Base-by-base conservation (phyloP, 306 rosid species). In the Cucurbita ficifolia region DNA sequence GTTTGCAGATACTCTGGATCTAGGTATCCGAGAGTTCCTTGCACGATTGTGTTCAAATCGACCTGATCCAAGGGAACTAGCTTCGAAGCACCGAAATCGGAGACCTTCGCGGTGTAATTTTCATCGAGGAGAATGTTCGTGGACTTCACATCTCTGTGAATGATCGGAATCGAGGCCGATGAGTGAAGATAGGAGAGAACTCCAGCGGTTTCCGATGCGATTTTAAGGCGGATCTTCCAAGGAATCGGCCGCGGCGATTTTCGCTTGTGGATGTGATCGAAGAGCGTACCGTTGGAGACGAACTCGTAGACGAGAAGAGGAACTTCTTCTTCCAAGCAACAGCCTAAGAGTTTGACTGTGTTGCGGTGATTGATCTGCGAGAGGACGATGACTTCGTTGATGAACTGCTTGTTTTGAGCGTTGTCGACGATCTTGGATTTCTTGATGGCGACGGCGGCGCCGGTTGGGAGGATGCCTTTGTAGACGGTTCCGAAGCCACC, bases 251-350 rank as follows among this genome's bases (percentile, higher is more conserved):
- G 6, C 22, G 5, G 43, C 24, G 40, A 48, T 52, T 79, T 71
- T 16, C 18, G 35, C n/a, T 38, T 75, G 77, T 65, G 72, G n/a
- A 82, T 38, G 51, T 77, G 78, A 1, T 79, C 49, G 57, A 16
- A 70, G 19, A 84, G 84, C 16, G 84, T 79, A 0, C 84, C 84
- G 8, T 84, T 77, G 3, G 42, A 11, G 4, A 82, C 76, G 61
- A 79, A 82, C 58, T 84, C 88, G 48, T 82, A 84, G 18, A 84
- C 88, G 14, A 84, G 29, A 17, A 77, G 58, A 58, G 88, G 88
- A 60, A 79, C 80, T 58, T 82, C 64, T 11, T 61, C 74, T 50
- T 82, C 84, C 46, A 84, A 46, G 46, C 85, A 84, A 18, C 88
- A 84, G 0, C 83, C 88, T 7, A 84, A 40, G n/a, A 84, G 80